A percentile compares a stretch with the other conserved stretches of the same genome.
Conservation (phyloP, 2,329 filamentous ascomycete genomes). For the Aspergillus caelatus region DNA sequence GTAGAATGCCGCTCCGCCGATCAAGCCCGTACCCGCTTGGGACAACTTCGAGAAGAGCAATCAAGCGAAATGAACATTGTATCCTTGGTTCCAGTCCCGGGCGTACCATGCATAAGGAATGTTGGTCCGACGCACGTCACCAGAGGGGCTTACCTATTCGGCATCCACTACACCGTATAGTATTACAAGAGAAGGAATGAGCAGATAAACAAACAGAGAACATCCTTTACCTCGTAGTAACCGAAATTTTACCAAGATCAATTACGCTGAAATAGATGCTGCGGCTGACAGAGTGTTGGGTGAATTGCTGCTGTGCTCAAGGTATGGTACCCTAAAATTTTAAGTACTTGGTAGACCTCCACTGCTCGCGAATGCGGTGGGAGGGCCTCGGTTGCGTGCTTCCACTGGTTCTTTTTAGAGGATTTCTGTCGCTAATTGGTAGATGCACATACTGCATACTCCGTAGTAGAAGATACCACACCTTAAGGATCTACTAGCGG, state of each 20-base stretch:
- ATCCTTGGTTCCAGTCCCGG: neutral
- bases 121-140: neutral
- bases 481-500: neutral
- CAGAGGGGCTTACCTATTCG: neutral
- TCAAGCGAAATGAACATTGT: neutral
- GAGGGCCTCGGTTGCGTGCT: neutral
- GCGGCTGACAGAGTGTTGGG: neutral
- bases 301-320: neutral
- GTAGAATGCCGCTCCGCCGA: neutral
- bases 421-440: neutral
- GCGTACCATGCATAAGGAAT: neutral
- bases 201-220: neutral
- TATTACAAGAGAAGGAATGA: neutral
- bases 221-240: neutral
- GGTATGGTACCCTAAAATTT: neutral
- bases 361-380: slow-evolving; percentile 1
- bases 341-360: slow-evolving; percentile 2
- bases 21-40: neutral
- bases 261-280: neutral
- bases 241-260: no score
- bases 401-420: neutral
- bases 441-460: neutral
- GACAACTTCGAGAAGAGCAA: neutral
- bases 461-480: neutral
- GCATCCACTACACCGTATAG: neutral